Evolutionary conservation across 1,139 yeast species (phyloP).

Genomic region (Taiozyma onychis): DNA sequence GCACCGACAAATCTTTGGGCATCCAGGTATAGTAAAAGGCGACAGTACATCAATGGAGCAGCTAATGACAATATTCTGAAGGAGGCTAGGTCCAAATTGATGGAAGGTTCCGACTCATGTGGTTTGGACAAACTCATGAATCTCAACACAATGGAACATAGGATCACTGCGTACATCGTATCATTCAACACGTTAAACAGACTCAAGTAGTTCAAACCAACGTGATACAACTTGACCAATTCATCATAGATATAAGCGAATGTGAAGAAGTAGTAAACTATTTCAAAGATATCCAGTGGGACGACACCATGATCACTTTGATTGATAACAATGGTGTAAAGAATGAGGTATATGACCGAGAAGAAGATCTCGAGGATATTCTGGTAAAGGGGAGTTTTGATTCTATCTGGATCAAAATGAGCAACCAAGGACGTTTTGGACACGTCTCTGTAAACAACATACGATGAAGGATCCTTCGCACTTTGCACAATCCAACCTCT

Average conservation of each 20-base stretch:
- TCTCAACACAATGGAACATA: slow-evolving; percentile 51
- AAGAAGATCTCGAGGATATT: slow-evolving; percentile 64
- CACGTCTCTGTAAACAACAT: slow-evolving; percentile 57
- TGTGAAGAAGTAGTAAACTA: slow-evolving; percentile 59
- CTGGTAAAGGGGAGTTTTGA: slow-evolving; percentile 82
- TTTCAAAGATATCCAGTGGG: slow-evolving; percentile 43
- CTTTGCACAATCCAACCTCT: slow-evolving; percentile 87
- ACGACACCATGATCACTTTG: slow-evolving; percentile 29
- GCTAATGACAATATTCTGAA: slow-evolving; percentile 73
- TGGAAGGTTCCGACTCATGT: slow-evolving; percentile 24
- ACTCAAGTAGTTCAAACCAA: slow-evolving; percentile 66
- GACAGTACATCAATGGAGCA: slow-evolving; percentile 84
- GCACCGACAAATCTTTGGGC: slow-evolving; percentile 83
- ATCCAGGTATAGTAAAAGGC: slow-evolving; percentile 70
- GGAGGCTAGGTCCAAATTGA: slow-evolving; percentile 53
- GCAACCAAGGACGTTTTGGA: slow-evolving; percentile 47
- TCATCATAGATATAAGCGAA: slow-evolving; percentile 66
- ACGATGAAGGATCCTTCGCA: slow-evolving; percentile 61
- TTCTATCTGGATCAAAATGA: slow-evolving; percentile 81
- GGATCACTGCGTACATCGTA: slow-evolving; percentile 51
- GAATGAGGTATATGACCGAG: slow-evolving; percentile 55
- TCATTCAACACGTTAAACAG: slow-evolving; percentile 83
- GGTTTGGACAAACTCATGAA: slow-evolving; percentile 40
- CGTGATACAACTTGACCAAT: slow-evolving; percentile 61
- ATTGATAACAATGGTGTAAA: slow-evolving; percentile 66